phyloP scores from a whole-genome alignment of 495 filamentous ascomycete genomes.

The Bryoglossum gracile region DNA sequence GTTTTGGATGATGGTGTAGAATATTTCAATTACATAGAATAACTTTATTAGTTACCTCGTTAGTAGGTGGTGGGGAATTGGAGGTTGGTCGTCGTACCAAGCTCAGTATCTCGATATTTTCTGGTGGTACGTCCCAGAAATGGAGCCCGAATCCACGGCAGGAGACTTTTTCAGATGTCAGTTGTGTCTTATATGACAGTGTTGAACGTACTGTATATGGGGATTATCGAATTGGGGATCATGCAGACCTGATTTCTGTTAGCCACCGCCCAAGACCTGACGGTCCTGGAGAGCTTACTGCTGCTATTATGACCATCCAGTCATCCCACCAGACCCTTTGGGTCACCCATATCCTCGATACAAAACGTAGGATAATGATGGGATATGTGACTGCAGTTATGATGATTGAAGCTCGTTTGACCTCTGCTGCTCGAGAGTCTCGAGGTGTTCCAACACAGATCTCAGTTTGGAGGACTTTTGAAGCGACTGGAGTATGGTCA shows the following conservation, averaged over 20 bases:
- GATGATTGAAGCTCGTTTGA: conserved; percentile 1
- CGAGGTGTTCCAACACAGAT: neutral
- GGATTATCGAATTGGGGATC: conserved; percentile 10
- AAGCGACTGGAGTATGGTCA: neutral
- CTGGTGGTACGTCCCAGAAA: conserved; percentile 7
- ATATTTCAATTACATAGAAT: conserved; percentile 24
- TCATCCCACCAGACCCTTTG: conserved; percentile 16
- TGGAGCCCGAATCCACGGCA: conserved; percentile 14
- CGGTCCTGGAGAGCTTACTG: neutral
- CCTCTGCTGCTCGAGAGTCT: conserved; percentile 1
- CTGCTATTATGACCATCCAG: conserved; percentile 5
- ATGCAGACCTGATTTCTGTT: conserved; percentile 2
- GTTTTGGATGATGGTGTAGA: conserved; percentile 33
- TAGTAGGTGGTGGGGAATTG: neutral
- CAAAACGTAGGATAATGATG: conserved; percentile 4
- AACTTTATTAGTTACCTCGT: neutral
- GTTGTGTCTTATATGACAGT: neutral
- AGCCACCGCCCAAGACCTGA: neutral
- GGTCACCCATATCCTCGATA: conserved; percentile 3
- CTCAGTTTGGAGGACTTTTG: neutral
- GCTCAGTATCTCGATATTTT: neutral
- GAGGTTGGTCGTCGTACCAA: neutral
- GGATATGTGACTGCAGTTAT: conserved; percentile 7
- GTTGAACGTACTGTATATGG: conserved; percentile 7
- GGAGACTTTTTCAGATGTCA: neutral